Percentiles rank a stretch among this genome's conserved stretches.
These are phyloP conservation scores for Chimonanthus praecox DNA, from an alignment of 164 flowering plant genomes.

Conservation along the genomic window DNA sequence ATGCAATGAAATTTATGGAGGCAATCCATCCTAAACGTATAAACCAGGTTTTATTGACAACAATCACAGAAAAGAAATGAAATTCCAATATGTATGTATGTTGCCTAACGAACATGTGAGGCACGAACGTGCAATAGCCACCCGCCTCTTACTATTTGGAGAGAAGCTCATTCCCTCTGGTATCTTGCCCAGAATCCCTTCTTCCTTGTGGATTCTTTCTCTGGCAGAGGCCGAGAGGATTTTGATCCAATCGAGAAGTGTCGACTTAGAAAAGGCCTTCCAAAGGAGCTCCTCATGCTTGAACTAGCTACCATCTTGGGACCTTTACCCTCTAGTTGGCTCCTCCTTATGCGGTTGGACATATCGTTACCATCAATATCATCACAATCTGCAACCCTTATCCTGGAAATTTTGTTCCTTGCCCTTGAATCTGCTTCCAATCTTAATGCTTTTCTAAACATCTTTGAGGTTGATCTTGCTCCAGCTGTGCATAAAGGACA, in stretches of 20 bases:
- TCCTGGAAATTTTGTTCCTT: slow-evolving; percentile 45
- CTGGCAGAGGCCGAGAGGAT: slow-evolving; percentile 34
- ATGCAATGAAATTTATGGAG: too few relatives aligned
- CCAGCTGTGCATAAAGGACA: slow-evolving; percentile 77
- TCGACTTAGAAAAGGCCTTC: slow-evolving; percentile 64
- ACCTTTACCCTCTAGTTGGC: slow-evolving; percentile 31
- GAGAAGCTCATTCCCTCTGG: slow-evolving; percentile 32
- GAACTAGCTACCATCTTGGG: slow-evolving; percentile 52
- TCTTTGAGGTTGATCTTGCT: slow-evolving; percentile 47
- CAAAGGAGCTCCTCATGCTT: slow-evolving; percentile 44
- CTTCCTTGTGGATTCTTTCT: slow-evolving; percentile 39
- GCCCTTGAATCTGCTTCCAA: slow-evolving; percentile 51
- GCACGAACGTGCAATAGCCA: background rate
- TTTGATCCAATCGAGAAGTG: slow-evolving; percentile 71
- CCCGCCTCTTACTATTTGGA: slow-evolving; percentile 14
- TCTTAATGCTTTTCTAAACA: slow-evolving; percentile 39
- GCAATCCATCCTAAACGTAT: background rate
- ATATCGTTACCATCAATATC: slow-evolving; percentile 28
- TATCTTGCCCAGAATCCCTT: slow-evolving; percentile 74
- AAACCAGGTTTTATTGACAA: background rate
- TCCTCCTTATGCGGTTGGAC: slow-evolving; percentile 25
- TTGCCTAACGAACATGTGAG: background rate
- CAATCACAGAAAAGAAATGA: background rate
- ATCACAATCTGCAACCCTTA: slow-evolving; percentile 49
- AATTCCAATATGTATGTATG: background rate